Percentiles rank a stretch among this genome's conserved stretches.
Conservation (phyloP, 163 green algal species). For the Scenedesmus sp. region DNA sequence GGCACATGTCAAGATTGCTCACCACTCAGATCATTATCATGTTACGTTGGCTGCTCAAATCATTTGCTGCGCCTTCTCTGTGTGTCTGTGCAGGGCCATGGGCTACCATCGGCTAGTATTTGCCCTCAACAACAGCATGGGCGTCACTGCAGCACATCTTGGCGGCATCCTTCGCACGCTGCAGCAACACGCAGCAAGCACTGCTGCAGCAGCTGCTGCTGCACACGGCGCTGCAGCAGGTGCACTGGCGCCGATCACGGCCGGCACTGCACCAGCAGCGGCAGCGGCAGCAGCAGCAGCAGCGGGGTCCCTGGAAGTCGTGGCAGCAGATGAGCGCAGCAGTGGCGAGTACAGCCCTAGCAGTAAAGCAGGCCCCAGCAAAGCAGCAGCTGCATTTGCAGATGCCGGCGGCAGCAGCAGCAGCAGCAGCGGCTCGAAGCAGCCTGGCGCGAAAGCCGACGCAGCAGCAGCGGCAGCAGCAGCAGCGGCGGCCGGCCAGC, state of each 20-base stretch:
- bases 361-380: not conserved
- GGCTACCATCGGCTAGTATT: slow-evolving; percentile 33
- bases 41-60: no score
- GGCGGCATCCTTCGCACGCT: not conserved
- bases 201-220: not conserved
- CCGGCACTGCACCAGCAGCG: no score
- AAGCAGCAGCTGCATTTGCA: no score
- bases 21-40: no score
- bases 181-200: not conserved
- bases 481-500: not conserved
- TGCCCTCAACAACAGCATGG: slow-evolving; percentile 19
- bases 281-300: no score
- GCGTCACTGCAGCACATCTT: not conserved
- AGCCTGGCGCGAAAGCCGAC: no score
- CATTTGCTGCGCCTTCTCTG: not conserved
- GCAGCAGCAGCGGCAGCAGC: not conserved
- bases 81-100: not conserved
- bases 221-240: not conserved
- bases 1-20: no score
- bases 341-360: not conserved
- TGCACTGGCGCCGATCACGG: no score
- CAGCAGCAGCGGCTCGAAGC: no score
- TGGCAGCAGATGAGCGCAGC: not conserved
- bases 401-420: no score
- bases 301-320: not conserved